Evolutionary conservation across 371 early-diverging fungal species (phyloP).

Genomic region (Mortierella sp.): DNA sequence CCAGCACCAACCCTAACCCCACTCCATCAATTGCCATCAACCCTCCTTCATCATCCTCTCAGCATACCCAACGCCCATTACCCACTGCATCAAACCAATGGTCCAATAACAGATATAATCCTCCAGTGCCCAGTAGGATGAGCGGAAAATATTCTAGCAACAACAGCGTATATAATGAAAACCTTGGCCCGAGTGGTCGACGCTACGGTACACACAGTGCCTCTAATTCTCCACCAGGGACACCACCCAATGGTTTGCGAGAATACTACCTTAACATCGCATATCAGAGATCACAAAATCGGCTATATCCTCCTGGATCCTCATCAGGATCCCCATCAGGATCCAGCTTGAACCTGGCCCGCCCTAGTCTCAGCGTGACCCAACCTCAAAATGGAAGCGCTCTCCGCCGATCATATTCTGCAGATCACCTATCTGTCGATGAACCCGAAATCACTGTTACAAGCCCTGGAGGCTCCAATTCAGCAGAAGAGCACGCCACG

Average conservation of each 20-base stretch:
- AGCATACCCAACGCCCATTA: constrained; percentile 3
- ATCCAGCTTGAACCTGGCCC: constrained; percentile 17
- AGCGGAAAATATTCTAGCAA: constrained; percentile 42
- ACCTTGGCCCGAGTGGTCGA: constrained; percentile 13
- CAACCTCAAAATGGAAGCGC: constrained; percentile 5
- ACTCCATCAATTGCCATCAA: constrained; percentile 18
- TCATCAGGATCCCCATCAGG: constrained; percentile 6
- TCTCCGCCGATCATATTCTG: constrained; percentile 38
- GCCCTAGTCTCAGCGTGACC: constrained; percentile 29
- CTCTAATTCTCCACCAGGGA: constrained; percentile 42
- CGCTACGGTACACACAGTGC: constrained; percentile 41
- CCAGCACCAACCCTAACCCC: not conserved
- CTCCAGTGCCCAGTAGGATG: constrained; percentile 55
- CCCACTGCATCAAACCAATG: constrained; percentile 9
- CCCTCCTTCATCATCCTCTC: constrained; percentile 20
- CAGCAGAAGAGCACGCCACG: constrained; percentile 50
- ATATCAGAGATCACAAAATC: constrained; percentile 35
- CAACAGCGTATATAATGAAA: constrained; percentile 29
- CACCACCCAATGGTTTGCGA: constrained; percentile 53
- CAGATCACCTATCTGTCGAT: constrained; percentile 30
- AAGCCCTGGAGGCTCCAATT: constrained; percentile 40
- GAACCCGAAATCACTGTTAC: constrained; percentile 53
- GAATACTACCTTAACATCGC: constrained; percentile 48
- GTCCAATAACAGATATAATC: constrained; percentile 34
- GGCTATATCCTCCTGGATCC: constrained; percentile 19